These are phyloP conservation scores for Coffea canephora DNA, from an alignment of 257 asterid species.

Conservation along the genomic window DNA sequence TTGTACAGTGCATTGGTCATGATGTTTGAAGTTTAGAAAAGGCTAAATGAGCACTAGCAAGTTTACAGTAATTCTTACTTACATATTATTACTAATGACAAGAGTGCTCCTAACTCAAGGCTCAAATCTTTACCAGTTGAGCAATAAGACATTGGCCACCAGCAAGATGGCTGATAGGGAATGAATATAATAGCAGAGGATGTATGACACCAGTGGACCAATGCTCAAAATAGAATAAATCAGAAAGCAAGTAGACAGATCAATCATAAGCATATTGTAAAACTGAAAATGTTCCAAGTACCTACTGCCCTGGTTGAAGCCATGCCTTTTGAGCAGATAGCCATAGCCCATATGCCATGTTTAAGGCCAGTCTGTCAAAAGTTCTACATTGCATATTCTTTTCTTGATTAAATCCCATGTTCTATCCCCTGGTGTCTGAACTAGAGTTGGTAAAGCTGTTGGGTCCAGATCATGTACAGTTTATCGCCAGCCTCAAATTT, in stretches of 20 bases:
- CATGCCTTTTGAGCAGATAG: neutral
- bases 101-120: no score
- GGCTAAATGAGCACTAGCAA: no score
- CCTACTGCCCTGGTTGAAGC: neutral
- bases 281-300: neutral
- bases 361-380: constrained; percentile 3
- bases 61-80: no score
- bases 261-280: neutral
- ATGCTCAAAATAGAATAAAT: neutral
- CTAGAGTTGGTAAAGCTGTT: constrained; percentile 10
- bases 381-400: neutral
- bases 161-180: neutral
- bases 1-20: no score
- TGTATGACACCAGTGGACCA: neutral
- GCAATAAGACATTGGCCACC: neutral
- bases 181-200: neutral
- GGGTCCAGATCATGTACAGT: constrained; percentile 14
- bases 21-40: no score
- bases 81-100: no score
- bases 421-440: neutral
- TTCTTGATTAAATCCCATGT: neutral
- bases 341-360: constrained; percentile 4
- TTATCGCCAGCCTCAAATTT: neutral
- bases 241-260: neutral
- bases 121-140: no score